Evolutionary conservation across 116 monocot species (phyloP), one percentile per base, ranked within the genome.

Genomic region (Iris pallida): DNA sequence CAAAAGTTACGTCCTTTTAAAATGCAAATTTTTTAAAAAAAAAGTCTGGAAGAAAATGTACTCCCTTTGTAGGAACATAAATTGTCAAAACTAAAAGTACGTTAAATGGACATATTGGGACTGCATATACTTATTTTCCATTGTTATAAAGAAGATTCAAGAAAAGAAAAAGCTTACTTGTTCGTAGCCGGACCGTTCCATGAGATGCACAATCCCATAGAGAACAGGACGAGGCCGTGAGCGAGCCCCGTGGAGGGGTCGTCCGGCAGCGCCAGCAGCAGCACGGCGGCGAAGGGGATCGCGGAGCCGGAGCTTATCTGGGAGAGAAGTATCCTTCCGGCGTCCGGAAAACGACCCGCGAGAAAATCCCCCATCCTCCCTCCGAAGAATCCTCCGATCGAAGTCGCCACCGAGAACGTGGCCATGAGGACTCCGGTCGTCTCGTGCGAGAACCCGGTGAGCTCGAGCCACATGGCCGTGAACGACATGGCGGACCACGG

Each of bases 171-270:
- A 30, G 30, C 69, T 30, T 94, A 91, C 95, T 82, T 81, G 77
- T 96, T 96, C 58, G 96, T 96, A 10, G 96, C 92, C 14, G 96
- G 53, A 79, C 66, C 87, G 72, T 92, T 96, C 96, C 96, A 96
- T 42, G 96, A 92, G 62, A 92, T 96, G 70, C 76, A 71, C 18
- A 92, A 59, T 20, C 96, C 96, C 89, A 89, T 92, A 47, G 89
- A 71, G 63, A 92, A 86, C 61, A 96, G 41, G 18, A 85, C 82
- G 52, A 92, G 5, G 7, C 65, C 96, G 81, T 96, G 87, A 4
- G 20, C 42, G 51, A 89, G 43, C 20, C 81, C 85, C 6, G 86
- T 73, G 13, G 91, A 84, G 2, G 96, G 87, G 43, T 96, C 85
- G 78, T 89, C 78, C n/a, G 86, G 88, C 76, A 96, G 76, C 11